Base-by-base conservation (phyloP, 163 green algal species). In the Coccomyxa subellipsoidea region DNA sequence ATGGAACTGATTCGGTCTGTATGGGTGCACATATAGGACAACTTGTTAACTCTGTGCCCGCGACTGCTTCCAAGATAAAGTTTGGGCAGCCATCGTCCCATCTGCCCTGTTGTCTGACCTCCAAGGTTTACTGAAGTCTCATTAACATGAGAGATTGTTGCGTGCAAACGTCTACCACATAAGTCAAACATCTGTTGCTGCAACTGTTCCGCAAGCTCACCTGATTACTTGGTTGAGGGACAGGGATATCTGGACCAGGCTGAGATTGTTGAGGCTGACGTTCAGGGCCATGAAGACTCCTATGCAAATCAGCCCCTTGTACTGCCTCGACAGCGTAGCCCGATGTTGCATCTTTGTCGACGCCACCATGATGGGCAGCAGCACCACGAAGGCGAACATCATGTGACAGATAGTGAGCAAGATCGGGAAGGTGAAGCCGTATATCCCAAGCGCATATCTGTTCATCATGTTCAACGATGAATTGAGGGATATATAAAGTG, bases 201-300 rank as follows among this genome's bases (percentile, higher is more conserved):
- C 47, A 9, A 70, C 54, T 32, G 4, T 18, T 3, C 4, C n/a
- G 7, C 18, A 34, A n/a, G 21, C 82, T n/a, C 73, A 89, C 87
- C 91, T 86, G 79, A 95, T 95, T 81, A 95, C 88, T 71, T 95
- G 92, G 81, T 95, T 95, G 7, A 95, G 82, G 7, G 88, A 91
- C 23, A 95, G 85, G 1, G 83, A 84, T 7, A 96, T 92, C n/a
- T 84, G 84, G 0, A 93, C 76, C 21, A 96, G 85, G 7, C 40
- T 85, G 36, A 92, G 69, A 87, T 96, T 96, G 86, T 94, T 95
- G 36, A 93, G 82, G 7, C 83, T 78, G 7, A 93, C 88, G 81
- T 92, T 93, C 29, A 87, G 73, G 1, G 85, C 88, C 82, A 93
- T 86, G 78, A 89, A 91, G 0, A 81, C 31, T 10, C 89, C 89